These are phyloP conservation scores for Porphyrellus cyaneotinctus DNA, from an alignment of 768 basidiomycete species.

Conservation along the genomic window DNA sequence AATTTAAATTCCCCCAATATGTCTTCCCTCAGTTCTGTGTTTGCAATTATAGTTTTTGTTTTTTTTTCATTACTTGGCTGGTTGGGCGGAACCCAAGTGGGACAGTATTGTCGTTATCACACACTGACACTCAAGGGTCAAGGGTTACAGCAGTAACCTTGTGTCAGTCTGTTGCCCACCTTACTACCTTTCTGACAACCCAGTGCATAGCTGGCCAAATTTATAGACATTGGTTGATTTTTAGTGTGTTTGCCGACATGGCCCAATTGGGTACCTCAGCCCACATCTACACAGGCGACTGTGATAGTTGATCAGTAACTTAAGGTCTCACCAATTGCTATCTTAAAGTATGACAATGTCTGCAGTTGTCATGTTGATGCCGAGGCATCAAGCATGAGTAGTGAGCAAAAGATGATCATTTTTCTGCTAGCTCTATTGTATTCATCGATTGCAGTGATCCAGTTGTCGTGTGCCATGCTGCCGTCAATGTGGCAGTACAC, in stretches of 20 bases:
- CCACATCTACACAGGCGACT: conserved; percentile 12
- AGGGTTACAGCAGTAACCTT: conserved; percentile 8
- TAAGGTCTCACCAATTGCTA: conserved; percentile 95
- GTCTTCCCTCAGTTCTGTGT: conserved; percentile 2
- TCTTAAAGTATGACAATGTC: conserved; percentile 96
- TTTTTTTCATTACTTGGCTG: background rate
- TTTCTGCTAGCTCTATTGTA: conserved; percentile 94
- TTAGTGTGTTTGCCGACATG: background rate
- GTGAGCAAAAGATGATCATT: conserved; percentile 96
- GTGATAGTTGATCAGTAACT: conserved; percentile 5
- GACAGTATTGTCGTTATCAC: conserved; percentile 15
- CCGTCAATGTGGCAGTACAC: conserved; percentile 98
- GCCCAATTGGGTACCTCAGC: conserved; percentile 14
- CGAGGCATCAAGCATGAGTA: conserved; percentile 93
- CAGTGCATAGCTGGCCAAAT: background rate
- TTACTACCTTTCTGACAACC: background rate
- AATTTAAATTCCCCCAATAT: background rate
- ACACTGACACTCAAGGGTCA: background rate
- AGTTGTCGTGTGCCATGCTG: conserved; percentile 92
- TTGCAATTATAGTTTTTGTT: conserved; percentile 6
- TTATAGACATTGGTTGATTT: too few relatives aligned
- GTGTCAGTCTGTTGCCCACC: background rate
- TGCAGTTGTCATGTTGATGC: conserved; percentile 93
- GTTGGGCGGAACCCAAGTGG: background rate
- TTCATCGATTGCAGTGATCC: conserved; percentile 93